A percentile compares a stretch with the other conserved stretches of the same genome.
phyloP scores from a whole-genome alignment of 768 basidiomycete genomes.

The Agaricus subrufescens region DNA sequence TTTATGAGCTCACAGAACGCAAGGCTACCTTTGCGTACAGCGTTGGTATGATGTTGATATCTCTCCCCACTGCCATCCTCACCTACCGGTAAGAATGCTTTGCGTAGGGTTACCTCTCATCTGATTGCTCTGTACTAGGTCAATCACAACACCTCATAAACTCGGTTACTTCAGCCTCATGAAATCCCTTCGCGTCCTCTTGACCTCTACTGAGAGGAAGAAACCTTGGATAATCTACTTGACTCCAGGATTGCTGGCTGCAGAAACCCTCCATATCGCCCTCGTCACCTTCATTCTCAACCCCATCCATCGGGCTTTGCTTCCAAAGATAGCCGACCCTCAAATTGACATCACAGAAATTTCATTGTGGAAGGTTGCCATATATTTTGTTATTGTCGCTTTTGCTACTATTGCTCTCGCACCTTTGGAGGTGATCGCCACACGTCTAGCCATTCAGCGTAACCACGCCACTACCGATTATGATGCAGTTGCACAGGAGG shows the following conservation, averaged over 20 bases:
- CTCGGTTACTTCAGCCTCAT: constrained; percentile 57
- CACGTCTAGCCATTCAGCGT: constrained; percentile 77
- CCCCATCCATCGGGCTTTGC: constrained; percentile 40
- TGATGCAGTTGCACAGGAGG: constrained; percentile 71
- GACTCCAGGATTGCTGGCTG: constrained; percentile 69
- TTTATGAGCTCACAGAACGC: constrained; percentile 3
- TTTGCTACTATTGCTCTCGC: constrained; percentile 57
- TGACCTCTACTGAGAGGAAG: constrained; percentile 78
- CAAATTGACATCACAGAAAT: constrained; percentile 35
- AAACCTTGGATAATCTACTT: constrained; percentile 78
- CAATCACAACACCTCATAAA: constrained; percentile 80
- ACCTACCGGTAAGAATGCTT: constrained; percentile 59
- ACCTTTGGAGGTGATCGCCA: constrained; percentile 77
- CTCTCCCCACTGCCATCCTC: constrained; percentile 64
- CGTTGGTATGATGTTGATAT: constrained; percentile 59
- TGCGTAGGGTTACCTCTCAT: neutral
- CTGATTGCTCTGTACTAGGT: constrained; percentile 32
- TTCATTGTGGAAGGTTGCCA: constrained; percentile 41
- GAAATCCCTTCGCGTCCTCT: constrained; percentile 59
- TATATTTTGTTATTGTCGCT: constrained; percentile 54
- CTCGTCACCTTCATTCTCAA: constrained; percentile 44
- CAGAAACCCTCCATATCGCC: constrained; percentile 44
- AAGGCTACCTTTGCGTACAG: constrained; percentile 62
- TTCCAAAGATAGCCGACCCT: constrained; percentile 33
- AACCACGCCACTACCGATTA: constrained; percentile 76